Evolutionary conservation across 768 basidiomycete genomes (phyloP).

Genomic region (Royoungia palumana): DNA sequence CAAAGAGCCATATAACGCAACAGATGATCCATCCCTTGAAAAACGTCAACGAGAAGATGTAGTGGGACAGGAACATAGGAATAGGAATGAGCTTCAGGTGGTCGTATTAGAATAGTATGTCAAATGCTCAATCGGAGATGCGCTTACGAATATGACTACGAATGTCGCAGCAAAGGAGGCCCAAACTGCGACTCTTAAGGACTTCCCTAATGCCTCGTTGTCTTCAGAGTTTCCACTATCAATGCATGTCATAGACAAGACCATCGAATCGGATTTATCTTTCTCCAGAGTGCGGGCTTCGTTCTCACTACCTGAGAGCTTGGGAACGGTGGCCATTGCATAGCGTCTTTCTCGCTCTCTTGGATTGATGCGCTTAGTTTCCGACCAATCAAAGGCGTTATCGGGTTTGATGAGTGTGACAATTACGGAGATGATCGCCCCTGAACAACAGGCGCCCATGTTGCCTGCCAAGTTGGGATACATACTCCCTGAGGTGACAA

Average conservation of each 20-base stretch:
- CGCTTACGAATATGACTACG: conserved; percentile 13
- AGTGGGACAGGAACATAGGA: conserved; percentile 18
- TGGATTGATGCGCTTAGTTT: conserved; percentile 15
- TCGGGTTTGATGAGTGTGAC: conserved; percentile 18
- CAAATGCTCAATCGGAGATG: neutral
- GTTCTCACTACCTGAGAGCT: neutral
- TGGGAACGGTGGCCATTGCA: neutral
- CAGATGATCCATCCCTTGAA: conserved; percentile 18
- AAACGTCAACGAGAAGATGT: conserved; percentile 13
- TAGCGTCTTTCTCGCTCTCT: conserved; percentile 9
- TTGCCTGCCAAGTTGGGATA: conserved; percentile 17
- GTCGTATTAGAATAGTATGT: neutral
- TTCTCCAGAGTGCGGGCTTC: conserved; percentile 6
- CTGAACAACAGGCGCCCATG: conserved; percentile 16
- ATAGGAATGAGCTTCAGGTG: conserved; percentile 13
- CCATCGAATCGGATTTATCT: conserved; percentile 10
- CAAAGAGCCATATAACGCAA: conserved; percentile 17
- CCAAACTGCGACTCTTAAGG: conserved; percentile 15
- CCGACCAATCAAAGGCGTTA: conserved; percentile 18
- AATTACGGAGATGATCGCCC: conserved; percentile 11
- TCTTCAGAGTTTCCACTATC: conserved; percentile 1
- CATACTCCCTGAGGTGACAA: conserved; percentile 8
- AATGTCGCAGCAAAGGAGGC: conserved; percentile 12
- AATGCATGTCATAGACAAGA: neutral
- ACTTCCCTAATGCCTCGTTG: conserved; percentile 7